These are phyloP conservation scores for Tetrapisispora namnaoensis DNA, from an alignment of 805 yeast genomes.

Conservation along the genomic window DNA sequence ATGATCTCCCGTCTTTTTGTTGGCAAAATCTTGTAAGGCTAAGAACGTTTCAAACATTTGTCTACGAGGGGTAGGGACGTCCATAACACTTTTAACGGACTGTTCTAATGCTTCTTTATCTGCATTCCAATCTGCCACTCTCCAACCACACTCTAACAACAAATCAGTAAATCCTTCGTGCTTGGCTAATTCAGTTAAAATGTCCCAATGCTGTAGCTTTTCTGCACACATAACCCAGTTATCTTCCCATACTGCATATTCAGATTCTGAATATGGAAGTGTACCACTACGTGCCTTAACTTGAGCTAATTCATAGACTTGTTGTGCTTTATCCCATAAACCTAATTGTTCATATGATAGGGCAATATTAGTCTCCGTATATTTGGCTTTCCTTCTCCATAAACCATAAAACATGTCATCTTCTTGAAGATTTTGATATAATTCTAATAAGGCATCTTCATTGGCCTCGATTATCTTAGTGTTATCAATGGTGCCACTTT, in stretches of 20 bases:
- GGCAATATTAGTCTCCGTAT: slow-evolving; percentile 86
- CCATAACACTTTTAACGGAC: slow-evolving; percentile 92
- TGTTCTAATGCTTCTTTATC: slow-evolving; percentile 92
- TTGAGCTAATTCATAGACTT: slow-evolving; percentile 91
- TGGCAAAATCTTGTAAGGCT: slow-evolving; percentile 87
- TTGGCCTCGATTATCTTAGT: slow-evolving; percentile 72
- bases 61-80: slow-evolving; percentile 95
- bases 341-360: slow-evolving; percentile 92
- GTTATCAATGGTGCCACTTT: slow-evolving; percentile 53
- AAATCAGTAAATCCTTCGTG: slow-evolving; percentile 97
- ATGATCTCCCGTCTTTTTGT: slow-evolving; percentile 74
- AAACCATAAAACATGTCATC: slow-evolving; percentile 96
- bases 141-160: slow-evolving; percentile 97
- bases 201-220: slow-evolving; percentile 96
- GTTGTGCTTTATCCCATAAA: slow-evolving; percentile 88
- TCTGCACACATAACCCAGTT: slow-evolving; percentile 98
- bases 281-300: slow-evolving; percentile 93
- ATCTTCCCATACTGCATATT: slow-evolving; percentile 95
- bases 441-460: slow-evolving; percentile 81
- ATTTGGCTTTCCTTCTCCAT: slow-evolving; percentile 95
- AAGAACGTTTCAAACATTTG: slow-evolving; percentile 93
- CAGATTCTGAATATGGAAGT: slow-evolving; percentile 89
- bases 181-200: slow-evolving; percentile 88
- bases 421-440: slow-evolving; percentile 81
- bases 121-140: slow-evolving; percentile 96